A percentile compares a stretch with the other conserved stretches of the same genome.
These are phyloP conservation scores for Articulospora tetracladia DNA, from an alignment of 495 filamentous ascomycete species.

Conservation along the genomic window DNA sequence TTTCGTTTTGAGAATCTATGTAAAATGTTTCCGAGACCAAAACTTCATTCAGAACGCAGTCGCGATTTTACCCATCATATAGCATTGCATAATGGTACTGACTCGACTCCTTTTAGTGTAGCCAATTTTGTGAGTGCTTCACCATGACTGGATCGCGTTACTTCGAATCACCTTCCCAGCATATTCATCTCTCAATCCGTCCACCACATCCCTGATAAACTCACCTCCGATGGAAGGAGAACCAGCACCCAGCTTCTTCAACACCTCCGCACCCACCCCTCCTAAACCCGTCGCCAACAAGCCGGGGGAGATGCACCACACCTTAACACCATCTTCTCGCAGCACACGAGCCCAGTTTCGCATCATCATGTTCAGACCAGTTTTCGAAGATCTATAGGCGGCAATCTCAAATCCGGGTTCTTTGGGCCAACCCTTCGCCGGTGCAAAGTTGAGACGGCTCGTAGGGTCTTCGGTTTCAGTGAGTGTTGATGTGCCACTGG, in stretches of 20 bases:
- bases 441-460: conserved; percentile 27
- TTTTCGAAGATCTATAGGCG: conserved; percentile 52
- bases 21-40: no score
- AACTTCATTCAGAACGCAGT: no score
- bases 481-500: conserved; percentile 44
- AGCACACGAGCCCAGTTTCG: conserved; percentile 49
- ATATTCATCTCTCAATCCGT: conserved; percentile 46
- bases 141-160: conserved; percentile 40
- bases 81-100: no score
- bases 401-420: conserved; percentile 9
- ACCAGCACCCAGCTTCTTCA: conserved; percentile 35
- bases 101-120: no score
- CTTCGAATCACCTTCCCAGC: conserved; percentile 37
- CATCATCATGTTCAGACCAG: conserved; percentile 65
- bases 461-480: conserved; percentile 30
- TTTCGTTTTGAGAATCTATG: no score
- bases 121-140: no score
- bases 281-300: conserved; percentile 51
- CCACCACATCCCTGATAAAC: conserved; percentile 40
- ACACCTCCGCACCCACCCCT: conserved; percentile 26
- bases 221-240: conserved; percentile 40
- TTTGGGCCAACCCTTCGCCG: conserved; percentile 47
- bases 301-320: conserved; percentile 51
- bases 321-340: conserved; percentile 57
- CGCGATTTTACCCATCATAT: no score